Conservation (phyloP, 345 rosid genomes). For the Orychophragmus violaceus region DNA sequence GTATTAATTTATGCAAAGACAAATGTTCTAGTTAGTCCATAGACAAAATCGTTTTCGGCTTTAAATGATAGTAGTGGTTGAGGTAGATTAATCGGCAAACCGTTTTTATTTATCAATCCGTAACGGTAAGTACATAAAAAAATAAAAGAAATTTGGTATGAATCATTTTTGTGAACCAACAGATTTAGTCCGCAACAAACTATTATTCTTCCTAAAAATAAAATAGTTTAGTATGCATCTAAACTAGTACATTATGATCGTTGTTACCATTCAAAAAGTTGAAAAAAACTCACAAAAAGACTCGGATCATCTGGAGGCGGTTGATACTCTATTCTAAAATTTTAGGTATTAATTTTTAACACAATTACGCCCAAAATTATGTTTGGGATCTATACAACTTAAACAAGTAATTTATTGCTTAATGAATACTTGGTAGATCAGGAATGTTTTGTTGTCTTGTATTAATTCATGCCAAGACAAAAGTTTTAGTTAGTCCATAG, state of each 20-base stretch:
- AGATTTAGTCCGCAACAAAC: too few relatives aligned
- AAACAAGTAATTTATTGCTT: not conserved
- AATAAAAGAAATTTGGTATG: too few relatives aligned
- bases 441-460: slow-evolving; percentile 15
- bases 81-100: too few relatives aligned
- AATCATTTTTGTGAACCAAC: too few relatives aligned
- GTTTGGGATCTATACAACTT: not conserved
- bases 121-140: too few relatives aligned
- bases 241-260: not conserved
- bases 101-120: too few relatives aligned
- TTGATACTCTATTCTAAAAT: not conserved
- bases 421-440: not conserved
- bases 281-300: not conserved
- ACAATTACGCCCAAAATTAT: not conserved
- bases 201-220: too few relatives aligned
- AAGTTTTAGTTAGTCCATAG: not conserved
- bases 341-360: not conserved
- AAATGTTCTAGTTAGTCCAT: not conserved
- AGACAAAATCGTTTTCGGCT: not conserved
- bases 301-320: not conserved
- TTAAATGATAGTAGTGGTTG: too few relatives aligned
- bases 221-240: not conserved
- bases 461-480: not conserved
- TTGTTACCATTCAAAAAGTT: too few relatives aligned
- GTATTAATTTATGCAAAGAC: not conserved